Percentiles rank a stretch among this genome's conserved stretches.
Evolutionary conservation across 2,329 filamentous ascomycete genomes (phyloP).

Genomic region (Trichoderma sp.): DNA sequence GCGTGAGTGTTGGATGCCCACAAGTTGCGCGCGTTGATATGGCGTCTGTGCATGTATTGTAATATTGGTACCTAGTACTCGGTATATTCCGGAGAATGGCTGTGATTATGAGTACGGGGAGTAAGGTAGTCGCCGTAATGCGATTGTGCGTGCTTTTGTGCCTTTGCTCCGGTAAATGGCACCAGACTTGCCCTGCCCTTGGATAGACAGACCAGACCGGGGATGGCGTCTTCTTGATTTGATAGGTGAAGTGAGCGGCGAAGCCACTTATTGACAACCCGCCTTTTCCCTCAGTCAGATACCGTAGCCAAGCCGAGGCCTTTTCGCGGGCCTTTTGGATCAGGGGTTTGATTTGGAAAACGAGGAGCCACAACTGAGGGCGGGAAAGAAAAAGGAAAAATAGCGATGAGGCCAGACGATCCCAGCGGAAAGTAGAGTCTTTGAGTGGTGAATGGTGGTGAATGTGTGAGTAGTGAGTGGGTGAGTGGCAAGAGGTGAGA

Average conservation of each 20-base stretch:
- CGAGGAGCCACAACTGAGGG: not conserved
- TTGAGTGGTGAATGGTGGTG: not conserved
- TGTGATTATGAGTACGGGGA: not conserved
- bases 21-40: not conserved
- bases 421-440: not conserved
- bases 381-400: not conserved
- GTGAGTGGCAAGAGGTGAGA: not conserved
- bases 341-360: slow-evolving; percentile 1
- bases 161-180: not conserved
- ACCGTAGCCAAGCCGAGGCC: not conserved
- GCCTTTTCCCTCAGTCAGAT: not conserved
- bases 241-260: slow-evolving; percentile 6
- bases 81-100: not conserved
- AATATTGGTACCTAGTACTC: not conserved
- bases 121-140: not conserved
- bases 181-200: not conserved
- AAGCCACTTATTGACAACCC: slow-evolving; percentile 2
- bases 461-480: not conserved
- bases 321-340: not conserved
- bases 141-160: not conserved
- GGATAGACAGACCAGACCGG: not conserved
- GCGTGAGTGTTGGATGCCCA: not conserved
- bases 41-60: not conserved
- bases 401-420: not conserved
- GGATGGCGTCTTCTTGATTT: not conserved